phyloP scores from a whole-genome alignment of 2,329 filamentous ascomycete species.

The Monosporascus sp. region DNA sequence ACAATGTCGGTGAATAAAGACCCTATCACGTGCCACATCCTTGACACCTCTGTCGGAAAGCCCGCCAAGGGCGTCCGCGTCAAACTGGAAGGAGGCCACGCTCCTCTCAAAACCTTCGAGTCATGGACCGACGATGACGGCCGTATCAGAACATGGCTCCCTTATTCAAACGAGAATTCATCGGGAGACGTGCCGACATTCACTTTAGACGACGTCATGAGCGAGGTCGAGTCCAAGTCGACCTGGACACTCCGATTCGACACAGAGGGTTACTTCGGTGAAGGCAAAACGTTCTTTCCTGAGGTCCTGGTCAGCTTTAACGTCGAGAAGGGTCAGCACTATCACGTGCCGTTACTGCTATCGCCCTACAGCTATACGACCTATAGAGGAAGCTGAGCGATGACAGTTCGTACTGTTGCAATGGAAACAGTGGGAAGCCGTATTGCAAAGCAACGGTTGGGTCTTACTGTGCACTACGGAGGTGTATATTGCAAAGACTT shows the following conservation, averaged over 20 bases:
- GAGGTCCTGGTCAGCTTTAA: constrained; percentile 51
- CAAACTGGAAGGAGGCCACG: constrained; percentile 46
- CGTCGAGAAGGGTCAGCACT: constrained; percentile 57
- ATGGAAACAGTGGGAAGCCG: too few relatives aligned
- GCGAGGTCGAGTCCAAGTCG: constrained; percentile 38
- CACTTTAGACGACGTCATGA: constrained; percentile 52
- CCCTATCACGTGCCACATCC: constrained; percentile 80
- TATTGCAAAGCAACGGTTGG: too few relatives aligned
- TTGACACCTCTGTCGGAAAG: constrained; percentile 71
- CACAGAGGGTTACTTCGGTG: constrained; percentile 65
- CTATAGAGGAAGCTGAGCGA: constrained; percentile 64
- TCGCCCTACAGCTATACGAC: constrained; percentile 78
- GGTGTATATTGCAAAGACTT: too few relatives aligned
- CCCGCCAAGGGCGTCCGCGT: constrained; percentile 65
- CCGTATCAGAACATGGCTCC: constrained; percentile 64
- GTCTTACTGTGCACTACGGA: too few relatives aligned
- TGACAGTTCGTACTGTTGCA: background rate
- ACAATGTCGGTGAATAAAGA: constrained; percentile 40
- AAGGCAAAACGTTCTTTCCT: constrained; percentile 56
- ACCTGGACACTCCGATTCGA: constrained; percentile 69
- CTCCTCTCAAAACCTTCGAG: constrained; percentile 48
- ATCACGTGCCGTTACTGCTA: constrained; percentile 74
- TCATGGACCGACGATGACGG: constrained; percentile 72
- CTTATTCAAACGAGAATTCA: constrained; percentile 45
- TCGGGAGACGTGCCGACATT: constrained; percentile 54